Base-by-base conservation (phyloP, 176 grass and related monocot genomes). In the Thinopyrum elongatum region DNA sequence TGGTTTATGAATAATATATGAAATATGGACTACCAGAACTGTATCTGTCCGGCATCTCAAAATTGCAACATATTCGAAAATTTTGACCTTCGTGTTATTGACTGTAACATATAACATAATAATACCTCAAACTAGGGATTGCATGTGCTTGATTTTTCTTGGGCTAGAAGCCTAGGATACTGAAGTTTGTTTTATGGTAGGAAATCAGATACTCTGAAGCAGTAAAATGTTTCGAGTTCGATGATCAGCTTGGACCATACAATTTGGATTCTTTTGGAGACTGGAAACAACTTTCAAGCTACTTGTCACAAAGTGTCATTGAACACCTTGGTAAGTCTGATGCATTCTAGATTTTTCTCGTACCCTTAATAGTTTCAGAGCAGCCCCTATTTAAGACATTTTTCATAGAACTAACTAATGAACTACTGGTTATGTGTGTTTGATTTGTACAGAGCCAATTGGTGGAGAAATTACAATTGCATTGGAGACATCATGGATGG, bases 401-500 rank as follows among this genome's bases (percentile, higher is more conserved):
- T 55, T 80, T 3, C n/a, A 82, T 80, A 51, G 33, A 70, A 79
- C 55, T 2, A 68, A 28, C n/a, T 84, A 86, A 39, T 30, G 78
- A 23, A 35, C 3, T 61, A 34, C n/a, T 33, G 26, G 11, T 74
- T 70, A 68, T 65, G 38, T 31, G 2, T 74, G 15, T 46, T 86
- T 87, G 17, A 28, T 70, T 69, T 53, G 42, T 87, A 9, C 74
- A 98, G 95, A 95, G 65, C 95, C 90, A 80, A 86, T 98, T 84
- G 95, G 93, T 84, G 84, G 90, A 76, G 95, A 98, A 73, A 94
- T 98, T 81, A 88, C 91, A 87, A 93, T 98, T 82, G 89, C 87
- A 36, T 87, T 77, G 81, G 93, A 98, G 78, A 82, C 88, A 77
- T 92, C 80, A 51, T 49, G 46, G 46, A 89, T 83, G 89, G 76